Evolutionary conservation across 2,329 filamentous ascomycete species (phyloP), one percentile per base, ranked within the genome.

Genomic region (Biscogniauxia sp.): DNA sequence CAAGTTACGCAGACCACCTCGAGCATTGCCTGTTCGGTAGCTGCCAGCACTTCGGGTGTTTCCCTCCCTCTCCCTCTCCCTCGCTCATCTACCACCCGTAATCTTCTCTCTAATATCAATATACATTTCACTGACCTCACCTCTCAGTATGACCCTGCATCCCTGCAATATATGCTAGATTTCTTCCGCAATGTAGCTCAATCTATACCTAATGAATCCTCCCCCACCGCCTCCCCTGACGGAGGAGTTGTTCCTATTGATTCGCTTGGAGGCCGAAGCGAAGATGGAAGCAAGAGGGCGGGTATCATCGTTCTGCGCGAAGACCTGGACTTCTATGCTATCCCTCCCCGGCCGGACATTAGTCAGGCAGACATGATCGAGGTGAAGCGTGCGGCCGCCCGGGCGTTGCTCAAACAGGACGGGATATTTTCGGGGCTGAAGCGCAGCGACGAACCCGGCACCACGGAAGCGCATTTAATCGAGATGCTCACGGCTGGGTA

Each of bases 401-500:
- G 86, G 68, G 91, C 92, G n/a, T 78, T 99, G 66, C 83, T 97
- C 68, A 86, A 87, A 72, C 95, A 99, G 76, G 87, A 93, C 69
- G 95, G 95, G 54, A 99, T 99, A 69, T 99, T 99, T 75, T 97
- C 93, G 3, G 95, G 95, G 0, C 80, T 99, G 53, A 90, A 95
- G 76, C 92, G 94, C 74, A 98, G 94, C 70, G 93, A 99, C 69
- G 95, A 99, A 77, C 89, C 91, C 19, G 95, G 95, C 20, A 97
- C 94, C 19, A 99, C 95, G 0, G 95, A 99, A 77, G 95, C 97
- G 68, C 95, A 99, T 80, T 82, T 99, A 49, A 99, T 99, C 71
- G 95, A 99, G 80, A 99, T 99, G 95, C 79, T 99, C 77, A 99
- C 95, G 58, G 95, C 95, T 73, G 95, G 94, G 94, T 98, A 82